Conservation (phyloP, 331 rosid species). For the Ulmus americana region DNA sequence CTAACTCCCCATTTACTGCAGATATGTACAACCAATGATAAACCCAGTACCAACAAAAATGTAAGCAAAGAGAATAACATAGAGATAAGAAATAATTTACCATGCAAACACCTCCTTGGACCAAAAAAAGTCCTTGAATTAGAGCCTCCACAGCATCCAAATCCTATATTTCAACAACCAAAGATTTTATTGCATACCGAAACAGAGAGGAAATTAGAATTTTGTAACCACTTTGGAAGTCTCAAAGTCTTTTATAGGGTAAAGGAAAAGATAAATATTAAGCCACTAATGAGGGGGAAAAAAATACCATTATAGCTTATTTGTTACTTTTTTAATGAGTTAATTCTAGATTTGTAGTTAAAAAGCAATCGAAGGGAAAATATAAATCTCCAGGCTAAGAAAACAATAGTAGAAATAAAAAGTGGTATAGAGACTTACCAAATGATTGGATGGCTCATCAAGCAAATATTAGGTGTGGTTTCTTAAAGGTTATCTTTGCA, state of each 20-base stretch:
- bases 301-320: background rate
- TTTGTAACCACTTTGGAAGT: background rate
- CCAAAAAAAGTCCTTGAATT: conserved; percentile 91
- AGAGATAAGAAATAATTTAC: conserved; percentile 28
- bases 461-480: conserved; percentile 95
- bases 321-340: too few species aligned
- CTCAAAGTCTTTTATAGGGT: background rate
- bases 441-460: conserved; percentile 98
- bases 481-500: conserved; percentile 93
- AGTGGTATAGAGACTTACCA: conserved; percentile 38
- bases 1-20: too few species aligned
- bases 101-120: conserved; percentile 99
- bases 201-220: background rate
- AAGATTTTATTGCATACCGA: background rate
- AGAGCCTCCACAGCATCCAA: conserved; percentile 99
- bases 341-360: too few species aligned
- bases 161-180: conserved; percentile 45
- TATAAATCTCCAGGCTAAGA: background rate
- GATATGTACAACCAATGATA: too few species aligned
- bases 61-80: background rate
- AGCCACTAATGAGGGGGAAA: background rate
- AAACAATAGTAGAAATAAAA: background rate
- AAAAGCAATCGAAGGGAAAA: too few species aligned
- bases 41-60: too few species aligned
- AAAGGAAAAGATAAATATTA: background rate